These are phyloP conservation scores for Talaromyces borbonicus DNA, from an alignment of 495 filamentous ascomycete species.

Conservation along the genomic window DNA sequence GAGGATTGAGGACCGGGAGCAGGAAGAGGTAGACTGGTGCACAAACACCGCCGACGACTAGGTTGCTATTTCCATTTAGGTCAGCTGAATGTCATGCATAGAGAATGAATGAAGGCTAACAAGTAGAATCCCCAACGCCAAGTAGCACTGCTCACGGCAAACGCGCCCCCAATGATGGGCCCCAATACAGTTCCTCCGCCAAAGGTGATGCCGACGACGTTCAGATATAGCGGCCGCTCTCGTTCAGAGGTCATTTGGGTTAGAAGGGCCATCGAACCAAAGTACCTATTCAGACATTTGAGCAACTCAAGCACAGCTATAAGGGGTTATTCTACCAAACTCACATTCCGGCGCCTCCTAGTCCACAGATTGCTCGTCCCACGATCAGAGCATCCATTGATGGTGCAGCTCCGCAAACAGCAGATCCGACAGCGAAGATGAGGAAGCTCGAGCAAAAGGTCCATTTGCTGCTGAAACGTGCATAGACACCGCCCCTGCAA, in stretches of 20 bases:
- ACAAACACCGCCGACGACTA: constrained; percentile 38
- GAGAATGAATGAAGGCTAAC: not conserved
- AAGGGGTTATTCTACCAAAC: not conserved
- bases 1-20: constrained; percentile 38
- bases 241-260: constrained; percentile 28
- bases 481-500: constrained; percentile 27
- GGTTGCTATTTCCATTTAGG: constrained; percentile 38
- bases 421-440: constrained; percentile 40
- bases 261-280: constrained; percentile 36
- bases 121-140: constrained; percentile 35
- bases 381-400: constrained; percentile 37
- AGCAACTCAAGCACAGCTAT: not conserved
- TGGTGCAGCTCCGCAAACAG: constrained; percentile 42
- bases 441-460: constrained; percentile 32
- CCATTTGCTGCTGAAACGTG: constrained; percentile 42
- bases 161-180: constrained; percentile 31
- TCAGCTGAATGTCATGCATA: not conserved
- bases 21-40: constrained; percentile 47
- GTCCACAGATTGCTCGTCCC: constrained; percentile 29
- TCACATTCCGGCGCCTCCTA: constrained; percentile 37
- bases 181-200: constrained; percentile 37
- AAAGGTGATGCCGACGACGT: constrained; percentile 28
- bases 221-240: constrained; percentile 40
- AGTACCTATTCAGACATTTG: constrained; percentile 17
- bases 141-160: constrained; percentile 18